These are phyloP conservation scores for Dactylellina drechsleri DNA, from an alignment of 2,329 filamentous ascomycete species.

Conservation along the genomic window DNA sequence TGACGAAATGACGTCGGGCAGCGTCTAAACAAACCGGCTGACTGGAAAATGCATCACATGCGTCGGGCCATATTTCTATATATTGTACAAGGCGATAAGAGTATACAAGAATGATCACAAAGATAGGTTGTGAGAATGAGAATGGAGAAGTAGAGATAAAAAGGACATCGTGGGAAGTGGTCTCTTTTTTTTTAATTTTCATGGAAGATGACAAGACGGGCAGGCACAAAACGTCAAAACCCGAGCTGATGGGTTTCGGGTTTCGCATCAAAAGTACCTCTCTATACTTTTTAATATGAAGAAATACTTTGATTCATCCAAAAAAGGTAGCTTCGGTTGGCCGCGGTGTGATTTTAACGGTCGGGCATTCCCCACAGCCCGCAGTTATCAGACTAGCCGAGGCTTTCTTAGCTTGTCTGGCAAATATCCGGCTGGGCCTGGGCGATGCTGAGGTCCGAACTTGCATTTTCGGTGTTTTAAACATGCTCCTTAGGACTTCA, in stretches of 20 bases:
- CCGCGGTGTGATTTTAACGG: constrained; percentile 36
- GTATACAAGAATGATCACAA: constrained; percentile 1
- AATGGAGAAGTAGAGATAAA: too few relatives aligned
- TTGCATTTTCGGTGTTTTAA: not conserved
- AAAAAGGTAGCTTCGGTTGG: constrained; percentile 25
- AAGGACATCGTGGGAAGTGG: not conserved
- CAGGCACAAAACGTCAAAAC: constrained; percentile 1
- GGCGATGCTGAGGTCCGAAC: not conserved
- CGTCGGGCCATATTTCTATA: not conserved
- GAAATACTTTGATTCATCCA: too few relatives aligned
- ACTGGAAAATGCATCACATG: constrained; percentile 34
- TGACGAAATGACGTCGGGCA: constrained; percentile 12
- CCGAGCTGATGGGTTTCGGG: too few relatives aligned
- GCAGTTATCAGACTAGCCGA: constrained; percentile 41
- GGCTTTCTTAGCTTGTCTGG: not conserved
- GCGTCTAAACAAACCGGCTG: constrained; percentile 16
- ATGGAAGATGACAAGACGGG: not conserved
- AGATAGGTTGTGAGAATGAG: not conserved
- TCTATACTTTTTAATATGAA: too few relatives aligned
- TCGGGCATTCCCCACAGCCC: constrained; percentile 47
- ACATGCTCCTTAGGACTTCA: too few relatives aligned
- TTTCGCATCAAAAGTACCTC: too few relatives aligned
- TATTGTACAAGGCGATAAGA: not conserved
- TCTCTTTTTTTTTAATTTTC: not conserved
- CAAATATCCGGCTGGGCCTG: too few relatives aligned